These are phyloP conservation scores for Phytophthora rubi DNA, from an alignment of 352 stramenopile species.

Conservation along the genomic window DNA sequence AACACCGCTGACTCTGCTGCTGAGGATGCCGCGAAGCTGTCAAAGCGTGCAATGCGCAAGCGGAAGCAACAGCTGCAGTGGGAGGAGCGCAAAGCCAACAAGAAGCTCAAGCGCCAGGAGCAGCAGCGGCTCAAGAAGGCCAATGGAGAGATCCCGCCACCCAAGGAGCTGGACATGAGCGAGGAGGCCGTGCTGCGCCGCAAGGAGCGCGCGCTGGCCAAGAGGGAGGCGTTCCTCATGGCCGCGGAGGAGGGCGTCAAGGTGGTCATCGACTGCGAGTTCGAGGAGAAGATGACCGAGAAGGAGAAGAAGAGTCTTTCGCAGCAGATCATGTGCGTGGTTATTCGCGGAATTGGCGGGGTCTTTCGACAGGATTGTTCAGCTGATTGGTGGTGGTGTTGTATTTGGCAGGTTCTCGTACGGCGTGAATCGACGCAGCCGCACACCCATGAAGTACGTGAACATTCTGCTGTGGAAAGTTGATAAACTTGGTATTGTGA, in stretches of 20 bases:
- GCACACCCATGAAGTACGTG: constrained; percentile 57
- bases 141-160: constrained; percentile 30
- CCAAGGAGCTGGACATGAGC: constrained; percentile 82
- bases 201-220: constrained; percentile 66
- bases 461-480: background rate
- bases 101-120: constrained; percentile 78
- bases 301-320: constrained; percentile 94
- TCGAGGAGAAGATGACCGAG: constrained; percentile 92
- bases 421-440: constrained; percentile 72
- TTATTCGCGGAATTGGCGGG: background rate
- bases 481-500: background rate
- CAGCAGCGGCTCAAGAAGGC: constrained; percentile 48
- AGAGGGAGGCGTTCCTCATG: constrained; percentile 81
- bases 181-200: constrained; percentile 70
- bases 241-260: constrained; percentile 81
- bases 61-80: constrained; percentile 70
- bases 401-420: constrained; percentile 75
- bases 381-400: background rate
- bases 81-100: constrained; percentile 87
- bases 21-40: constrained; percentile 27
- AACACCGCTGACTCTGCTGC: background rate
- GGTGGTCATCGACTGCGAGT: constrained; percentile 94
- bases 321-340: constrained; percentile 93
- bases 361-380: background rate
- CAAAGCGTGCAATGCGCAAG: constrained; percentile 63